Percentiles rank a stretch among this genome's conserved stretches.
Evolutionary conservation across 805 yeast species (phyloP).

Genomic region (Lachancea sp.): DNA sequence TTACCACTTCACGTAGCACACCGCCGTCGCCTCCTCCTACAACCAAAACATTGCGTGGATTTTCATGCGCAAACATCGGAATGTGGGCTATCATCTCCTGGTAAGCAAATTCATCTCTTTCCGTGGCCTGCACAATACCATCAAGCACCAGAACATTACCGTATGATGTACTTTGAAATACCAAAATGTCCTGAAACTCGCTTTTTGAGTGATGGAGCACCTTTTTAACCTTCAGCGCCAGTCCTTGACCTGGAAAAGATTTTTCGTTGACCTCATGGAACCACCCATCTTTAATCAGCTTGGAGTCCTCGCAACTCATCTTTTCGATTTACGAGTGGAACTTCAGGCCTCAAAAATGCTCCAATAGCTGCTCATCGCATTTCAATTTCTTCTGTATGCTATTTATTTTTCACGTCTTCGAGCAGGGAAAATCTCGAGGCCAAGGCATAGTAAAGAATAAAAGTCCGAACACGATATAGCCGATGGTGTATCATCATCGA

Average conservation of each 20-base stretch:
- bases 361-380: neutral
- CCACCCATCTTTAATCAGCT: slow-evolving; percentile 56
- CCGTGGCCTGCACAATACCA: slow-evolving; percentile 87
- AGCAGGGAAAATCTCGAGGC: too few relatives aligned
- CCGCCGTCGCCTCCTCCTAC: slow-evolving; percentile 98
- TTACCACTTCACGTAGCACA: slow-evolving; percentile 79
- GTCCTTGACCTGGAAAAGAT: slow-evolving; percentile 83
- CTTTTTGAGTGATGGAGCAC: slow-evolving; percentile 64
- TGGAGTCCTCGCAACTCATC: neutral
- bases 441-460: too few relatives aligned
- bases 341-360: too few relatives aligned
- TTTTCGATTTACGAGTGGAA: neutral
- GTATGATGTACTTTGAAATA: slow-evolving; percentile 66
- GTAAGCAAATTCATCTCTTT: slow-evolving; percentile 87
- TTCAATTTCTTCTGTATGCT: neutral
- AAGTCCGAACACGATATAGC: too few relatives aligned
- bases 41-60: slow-evolving; percentile 71
- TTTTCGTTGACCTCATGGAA: slow-evolving; percentile 68
- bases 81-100: slow-evolving; percentile 88
- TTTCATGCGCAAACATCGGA: slow-evolving; percentile 69
- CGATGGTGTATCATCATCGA: too few relatives aligned
- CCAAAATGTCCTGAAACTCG: slow-evolving; percentile 73
- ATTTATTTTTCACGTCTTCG: too few relatives aligned
- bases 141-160: slow-evolving; percentile 88
- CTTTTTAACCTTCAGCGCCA: slow-evolving; percentile 54